phyloP scores from a whole-genome alignment of 768 basidiomycete species.

The Auriscalpium microsporum region DNA sequence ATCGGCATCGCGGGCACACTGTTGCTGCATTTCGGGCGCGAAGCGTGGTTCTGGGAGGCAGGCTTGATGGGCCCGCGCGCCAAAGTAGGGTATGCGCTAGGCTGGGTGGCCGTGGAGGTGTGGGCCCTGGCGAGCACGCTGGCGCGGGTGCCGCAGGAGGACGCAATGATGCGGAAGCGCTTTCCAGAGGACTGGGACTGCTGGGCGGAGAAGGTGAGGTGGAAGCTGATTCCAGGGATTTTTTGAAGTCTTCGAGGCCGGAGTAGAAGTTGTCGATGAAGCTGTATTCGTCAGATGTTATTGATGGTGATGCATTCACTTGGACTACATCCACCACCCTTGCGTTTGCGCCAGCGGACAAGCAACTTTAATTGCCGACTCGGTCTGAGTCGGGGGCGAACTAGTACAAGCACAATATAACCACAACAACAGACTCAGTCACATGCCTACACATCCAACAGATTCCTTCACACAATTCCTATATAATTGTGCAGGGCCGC shows the following conservation, averaged over 20 bases:
- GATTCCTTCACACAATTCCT: too few species aligned
- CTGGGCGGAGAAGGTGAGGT: slow-evolving; percentile 10
- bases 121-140: neutral
- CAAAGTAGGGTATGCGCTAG: neutral
- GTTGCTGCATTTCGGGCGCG: neutral
- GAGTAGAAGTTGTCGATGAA: too few species aligned
- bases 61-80: neutral
- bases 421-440: too few species aligned
- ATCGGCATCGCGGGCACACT: neutral
- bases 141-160: slow-evolving; percentile 6
- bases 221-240: slow-evolving; percentile 9
- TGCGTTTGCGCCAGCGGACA: too few species aligned
- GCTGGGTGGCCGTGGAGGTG: neutral
- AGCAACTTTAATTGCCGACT: too few species aligned
- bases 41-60: neutral
- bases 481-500: too few species aligned
- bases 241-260: slow-evolving; percentile 1
- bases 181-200: slow-evolving; percentile 12
- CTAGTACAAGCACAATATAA: too few species aligned
- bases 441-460: too few species aligned
- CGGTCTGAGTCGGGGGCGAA: too few species aligned
- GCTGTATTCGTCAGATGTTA: too few species aligned
- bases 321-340: too few species aligned
- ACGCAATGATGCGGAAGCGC: slow-evolving; percentile 8
- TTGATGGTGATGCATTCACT: too few species aligned